These are phyloP conservation scores for Meyerozyma elateridarum DNA, from an alignment of 1,139 yeast genomes.

Conservation along the genomic window DNA sequence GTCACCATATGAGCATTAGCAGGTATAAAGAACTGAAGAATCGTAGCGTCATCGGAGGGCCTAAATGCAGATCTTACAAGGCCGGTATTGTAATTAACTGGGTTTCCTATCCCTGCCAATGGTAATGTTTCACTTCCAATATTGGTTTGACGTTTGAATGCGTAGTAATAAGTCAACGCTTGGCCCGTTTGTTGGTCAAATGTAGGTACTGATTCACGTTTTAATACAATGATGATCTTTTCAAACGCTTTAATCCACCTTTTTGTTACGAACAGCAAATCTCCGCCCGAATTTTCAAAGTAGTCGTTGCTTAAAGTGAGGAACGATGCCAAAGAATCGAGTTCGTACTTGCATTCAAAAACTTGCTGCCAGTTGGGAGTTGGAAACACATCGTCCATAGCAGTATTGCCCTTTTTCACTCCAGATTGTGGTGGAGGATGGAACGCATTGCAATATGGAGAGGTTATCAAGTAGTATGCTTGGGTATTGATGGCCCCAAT, in stretches of 20 bases:
- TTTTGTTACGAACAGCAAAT: conserved; percentile 45
- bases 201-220: conserved; percentile 61
- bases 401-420: conserved; percentile 48
- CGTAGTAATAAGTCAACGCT: conserved; percentile 47
- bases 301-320: conserved; percentile 72
- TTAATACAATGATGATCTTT: conserved; percentile 47
- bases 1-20: conserved; percentile 77
- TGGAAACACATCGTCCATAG: conserved; percentile 65
- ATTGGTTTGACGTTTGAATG: conserved; percentile 69
- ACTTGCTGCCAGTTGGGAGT: conserved; percentile 65
- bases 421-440: conserved; percentile 73
- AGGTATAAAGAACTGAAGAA: conserved; percentile 76
- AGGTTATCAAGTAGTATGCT: conserved; percentile 51
- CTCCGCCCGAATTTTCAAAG: conserved; percentile 47
- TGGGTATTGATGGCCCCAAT: conserved; percentile 82
- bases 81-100: conserved; percentile 68
- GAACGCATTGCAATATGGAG: conserved; percentile 88
- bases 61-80: conserved; percentile 81
- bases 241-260: conserved; percentile 61
- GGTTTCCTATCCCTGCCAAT: conserved; percentile 76
- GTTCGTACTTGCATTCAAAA: conserved; percentile 86
- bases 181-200: conserved; percentile 55
- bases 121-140: conserved; percentile 80
- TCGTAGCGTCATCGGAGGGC: conserved; percentile 87
- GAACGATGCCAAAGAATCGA: conserved; percentile 82